Conservation (phyloP, 2,329 filamentous ascomycete genomes). For the Botrytis tulipae region DNA sequence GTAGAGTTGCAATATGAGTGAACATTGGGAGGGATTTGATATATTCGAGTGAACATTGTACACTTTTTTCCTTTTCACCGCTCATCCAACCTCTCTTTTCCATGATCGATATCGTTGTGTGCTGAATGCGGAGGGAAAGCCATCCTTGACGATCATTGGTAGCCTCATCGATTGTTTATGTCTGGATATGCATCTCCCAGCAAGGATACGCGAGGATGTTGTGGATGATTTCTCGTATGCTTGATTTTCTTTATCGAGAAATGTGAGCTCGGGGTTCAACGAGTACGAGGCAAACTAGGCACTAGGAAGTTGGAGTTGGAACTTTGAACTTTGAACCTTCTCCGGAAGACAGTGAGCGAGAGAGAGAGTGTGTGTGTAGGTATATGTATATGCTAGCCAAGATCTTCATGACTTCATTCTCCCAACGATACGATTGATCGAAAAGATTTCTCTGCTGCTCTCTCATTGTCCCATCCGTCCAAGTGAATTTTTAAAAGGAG, state of each 20-base stretch:
- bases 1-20: neutral
- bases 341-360: neutral
- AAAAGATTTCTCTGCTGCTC: neutral
- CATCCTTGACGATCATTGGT: neutral
- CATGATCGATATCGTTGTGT: neutral
- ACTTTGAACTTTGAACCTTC: neutral
- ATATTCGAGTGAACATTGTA: neutral
- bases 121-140: neutral
- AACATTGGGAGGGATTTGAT: neutral
- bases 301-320: neutral
- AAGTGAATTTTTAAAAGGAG: neutral
- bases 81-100: slow-evolving; percentile 9
- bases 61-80: slow-evolving; percentile 10
- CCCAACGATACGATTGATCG: neutral
- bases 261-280: neutral
- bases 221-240: slow-evolving; percentile 10
- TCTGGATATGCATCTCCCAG: neutral
- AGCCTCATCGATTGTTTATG: slow-evolving; percentile 20
- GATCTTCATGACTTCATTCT: neutral
- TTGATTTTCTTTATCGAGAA: slow-evolving; percentile 1
- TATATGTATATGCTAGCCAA: neutral
- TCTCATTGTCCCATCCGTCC: neutral
- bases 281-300: neutral
- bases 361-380: too few species aligned
- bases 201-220: slow-evolving; percentile 13